Percentiles rank a stretch among this genome's conserved stretches.
phyloP scores from a whole-genome alignment of 495 filamentous ascomycete species.

The Penicillium mononematosum region DNA sequence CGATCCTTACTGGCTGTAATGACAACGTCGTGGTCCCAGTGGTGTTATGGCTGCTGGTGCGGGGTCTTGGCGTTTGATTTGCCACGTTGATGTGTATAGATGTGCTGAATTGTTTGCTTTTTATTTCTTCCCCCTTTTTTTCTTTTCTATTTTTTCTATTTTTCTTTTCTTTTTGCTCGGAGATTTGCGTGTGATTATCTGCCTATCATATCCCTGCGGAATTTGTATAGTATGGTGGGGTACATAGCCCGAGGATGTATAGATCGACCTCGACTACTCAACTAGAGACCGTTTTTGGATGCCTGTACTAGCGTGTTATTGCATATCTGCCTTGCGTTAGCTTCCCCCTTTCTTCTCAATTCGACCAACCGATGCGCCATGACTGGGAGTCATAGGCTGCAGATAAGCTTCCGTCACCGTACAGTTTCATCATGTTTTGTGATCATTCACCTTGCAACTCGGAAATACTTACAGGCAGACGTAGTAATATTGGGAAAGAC shows the following conservation, averaged over 20 bases:
- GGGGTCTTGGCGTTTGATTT: slow-evolving; percentile 66
- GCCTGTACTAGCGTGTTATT: slow-evolving; percentile 8
- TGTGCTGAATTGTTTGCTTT: slow-evolving; percentile 4
- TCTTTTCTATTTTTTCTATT: neutral
- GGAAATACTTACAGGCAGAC: neutral
- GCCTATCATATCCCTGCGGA: neutral
- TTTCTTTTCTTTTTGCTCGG: slow-evolving; percentile 1
- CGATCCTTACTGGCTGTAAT: slow-evolving; percentile 94
- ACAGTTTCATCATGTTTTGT: neutral
- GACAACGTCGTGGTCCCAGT: slow-evolving; percentile 99
- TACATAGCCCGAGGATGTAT: slow-evolving; percentile 9
- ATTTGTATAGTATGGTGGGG: slow-evolving; percentile 11
- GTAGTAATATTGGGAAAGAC: neutral
- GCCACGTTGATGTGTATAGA: slow-evolving; percentile 14
- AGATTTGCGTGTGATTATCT: slow-evolving; percentile 3
- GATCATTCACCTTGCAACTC: neutral
- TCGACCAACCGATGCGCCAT: neutral
- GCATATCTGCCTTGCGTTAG: slow-evolving; percentile 7
- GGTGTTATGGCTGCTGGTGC: slow-evolving; percentile 85
- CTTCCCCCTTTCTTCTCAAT: neutral
- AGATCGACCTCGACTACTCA: neutral
- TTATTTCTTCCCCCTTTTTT: neutral
- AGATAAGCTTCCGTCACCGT: slow-evolving; percentile 16
- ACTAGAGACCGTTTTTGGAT: slow-evolving; percentile 5
- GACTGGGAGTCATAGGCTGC: slow-evolving; percentile 9